These are phyloP conservation scores for Cercospora sp. DNA, from an alignment of 2,329 filamentous ascomycete genomes.

Conservation along the genomic window DNA sequence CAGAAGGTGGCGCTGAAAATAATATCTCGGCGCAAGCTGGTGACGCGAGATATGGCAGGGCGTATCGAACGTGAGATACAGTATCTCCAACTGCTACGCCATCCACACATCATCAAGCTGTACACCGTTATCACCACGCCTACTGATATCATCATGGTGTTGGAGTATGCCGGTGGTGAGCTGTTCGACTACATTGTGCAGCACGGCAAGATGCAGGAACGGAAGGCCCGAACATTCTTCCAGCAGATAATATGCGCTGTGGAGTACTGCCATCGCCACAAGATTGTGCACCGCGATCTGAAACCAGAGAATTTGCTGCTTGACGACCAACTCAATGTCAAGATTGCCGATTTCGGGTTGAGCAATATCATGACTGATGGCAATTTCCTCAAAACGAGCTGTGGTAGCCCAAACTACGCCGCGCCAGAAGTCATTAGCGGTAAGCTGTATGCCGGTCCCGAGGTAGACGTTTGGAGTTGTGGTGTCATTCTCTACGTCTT, in stretches of 20 bases:
- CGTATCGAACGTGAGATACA: slow-evolving; percentile 97
- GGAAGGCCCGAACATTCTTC: slow-evolving; percentile 94
- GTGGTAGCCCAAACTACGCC: slow-evolving; percentile 96
- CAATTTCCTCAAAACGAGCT: slow-evolving; percentile 98
- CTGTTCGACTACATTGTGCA: slow-evolving; percentile 98
- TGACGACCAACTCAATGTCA: slow-evolving; percentile 94
- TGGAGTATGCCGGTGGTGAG: slow-evolving; percentile 95
- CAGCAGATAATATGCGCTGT: slow-evolving; percentile 99
- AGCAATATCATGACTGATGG: slow-evolving; percentile 99
- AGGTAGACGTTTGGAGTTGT: slow-evolving; percentile 97
- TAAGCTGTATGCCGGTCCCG: slow-evolving; percentile 93
- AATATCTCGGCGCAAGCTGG: slow-evolving; percentile 91
- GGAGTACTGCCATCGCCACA: slow-evolving; percentile 97
- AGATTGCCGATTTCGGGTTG: slow-evolving; percentile 97
- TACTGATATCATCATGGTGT: slow-evolving; percentile 96
- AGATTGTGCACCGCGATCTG: slow-evolving; percentile 95
- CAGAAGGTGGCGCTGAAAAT: slow-evolving; percentile 98
- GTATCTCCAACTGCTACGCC: slow-evolving; percentile 89
- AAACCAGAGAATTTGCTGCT: slow-evolving; percentile 96
- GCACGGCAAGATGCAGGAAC: slow-evolving; percentile 86
- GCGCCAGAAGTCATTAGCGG: slow-evolving; percentile 97
- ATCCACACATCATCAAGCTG: slow-evolving; percentile 99
- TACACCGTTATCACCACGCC: slow-evolving; percentile 95
- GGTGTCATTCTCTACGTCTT: slow-evolving; percentile 67
- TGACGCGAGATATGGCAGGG: slow-evolving; percentile 96